phyloP scores from a whole-genome alignment of 345 rosid genomes.

The Lepidium didymum region DNA sequence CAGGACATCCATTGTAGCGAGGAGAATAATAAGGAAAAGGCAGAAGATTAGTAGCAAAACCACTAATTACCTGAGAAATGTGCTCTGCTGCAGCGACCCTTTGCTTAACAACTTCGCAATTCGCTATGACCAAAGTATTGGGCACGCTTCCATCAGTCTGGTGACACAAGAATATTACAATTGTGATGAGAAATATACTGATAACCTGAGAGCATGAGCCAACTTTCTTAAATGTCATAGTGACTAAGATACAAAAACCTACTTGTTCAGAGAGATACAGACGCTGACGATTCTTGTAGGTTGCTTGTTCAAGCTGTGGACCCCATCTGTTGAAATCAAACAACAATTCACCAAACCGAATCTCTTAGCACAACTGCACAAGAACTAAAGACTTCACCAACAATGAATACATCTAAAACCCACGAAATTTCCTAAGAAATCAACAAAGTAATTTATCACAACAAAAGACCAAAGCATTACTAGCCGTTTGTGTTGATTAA shows the following conservation, averaged over 20 bases:
- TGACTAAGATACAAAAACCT: conserved; percentile 5
- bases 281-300: conserved; percentile 80
- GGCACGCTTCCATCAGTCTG: conserved; percentile 90
- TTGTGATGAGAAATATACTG: neutral
- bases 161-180: conserved; percentile 12
- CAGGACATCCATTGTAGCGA: neutral
- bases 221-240: neutral
- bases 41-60: neutral
- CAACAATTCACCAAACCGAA: neutral
- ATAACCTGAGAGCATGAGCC: neutral
- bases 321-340: conserved; percentile 56
- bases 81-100: conserved; percentile 92
- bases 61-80: conserved; percentile 53
- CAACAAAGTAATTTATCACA: neutral
- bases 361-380: conserved; percentile 7
- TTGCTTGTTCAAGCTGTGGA: conserved; percentile 80
- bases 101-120: conserved; percentile 77
- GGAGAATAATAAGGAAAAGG: neutral
- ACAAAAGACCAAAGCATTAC: neutral
- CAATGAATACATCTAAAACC: neutral
- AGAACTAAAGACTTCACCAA: conserved; percentile 2
- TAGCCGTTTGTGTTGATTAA: neutral
- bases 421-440: neutral
- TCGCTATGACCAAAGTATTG: conserved; percentile 78
- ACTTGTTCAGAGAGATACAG: conserved; percentile 85